Conservation (phyloP, 163 green algal species). For the Prototheca cutis region DNA sequence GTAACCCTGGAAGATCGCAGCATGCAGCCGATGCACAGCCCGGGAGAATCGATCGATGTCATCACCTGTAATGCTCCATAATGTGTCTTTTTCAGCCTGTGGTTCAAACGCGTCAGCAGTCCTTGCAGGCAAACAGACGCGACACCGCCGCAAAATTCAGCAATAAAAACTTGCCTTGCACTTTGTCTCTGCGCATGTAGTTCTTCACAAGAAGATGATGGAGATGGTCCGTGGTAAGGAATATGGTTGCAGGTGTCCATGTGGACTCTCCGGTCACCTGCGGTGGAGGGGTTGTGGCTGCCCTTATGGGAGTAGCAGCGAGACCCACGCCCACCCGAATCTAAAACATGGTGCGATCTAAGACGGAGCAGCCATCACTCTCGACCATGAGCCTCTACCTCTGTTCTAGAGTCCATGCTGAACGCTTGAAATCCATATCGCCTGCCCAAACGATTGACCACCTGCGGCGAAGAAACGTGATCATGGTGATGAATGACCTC, state of each 20-base stretch:
- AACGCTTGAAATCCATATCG: slow-evolving; percentile 52
- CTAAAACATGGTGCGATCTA: neutral
- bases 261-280: neutral
- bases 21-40: slow-evolving; percentile 37
- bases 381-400: neutral
- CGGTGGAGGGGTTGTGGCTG: neutral
- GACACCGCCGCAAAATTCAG: too few species aligned
- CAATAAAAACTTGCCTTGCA: neutral
- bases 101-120: too few species aligned
- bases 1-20: slow-evolving; percentile 37
- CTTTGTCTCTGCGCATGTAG: slow-evolving; percentile 31
- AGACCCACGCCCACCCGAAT: too few species aligned
- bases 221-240: slow-evolving; percentile 46
- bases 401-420: slow-evolving; percentile 32
- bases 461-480: slow-evolving; percentile 8
- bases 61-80: too few species aligned
- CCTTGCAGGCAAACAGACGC: too few species aligned
- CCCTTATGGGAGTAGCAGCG: too few species aligned
- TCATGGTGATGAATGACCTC: neutral
- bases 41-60: slow-evolving; percentile 32
- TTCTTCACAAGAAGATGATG: slow-evolving; percentile 40
- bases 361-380: neutral
- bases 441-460: slow-evolving; percentile 34
- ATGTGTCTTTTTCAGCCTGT: too few species aligned
- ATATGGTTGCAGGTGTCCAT: slow-evolving; percentile 41